Evolutionary conservation across 805 yeast genomes (phyloP).

Genomic region (Suhomyces sp.): DNA sequence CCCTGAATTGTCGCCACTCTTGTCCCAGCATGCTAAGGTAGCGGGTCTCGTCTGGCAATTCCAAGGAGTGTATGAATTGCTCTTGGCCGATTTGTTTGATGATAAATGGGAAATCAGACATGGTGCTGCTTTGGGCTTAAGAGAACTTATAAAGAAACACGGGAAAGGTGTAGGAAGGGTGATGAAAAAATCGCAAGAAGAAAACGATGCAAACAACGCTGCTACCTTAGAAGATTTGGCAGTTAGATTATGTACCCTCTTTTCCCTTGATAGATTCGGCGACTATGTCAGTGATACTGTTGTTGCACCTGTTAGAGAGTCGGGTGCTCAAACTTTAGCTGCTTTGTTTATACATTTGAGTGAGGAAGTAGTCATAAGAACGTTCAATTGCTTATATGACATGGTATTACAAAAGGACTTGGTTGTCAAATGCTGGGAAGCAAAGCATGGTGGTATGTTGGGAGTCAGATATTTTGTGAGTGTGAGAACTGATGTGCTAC

Average conservation of each 20-base stretch:
- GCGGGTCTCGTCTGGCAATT: constrained; percentile 88
- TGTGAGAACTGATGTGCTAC: constrained; percentile 75
- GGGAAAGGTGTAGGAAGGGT: constrained; percentile 85
- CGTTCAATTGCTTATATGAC: constrained; percentile 63
- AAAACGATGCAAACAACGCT: constrained; percentile 64
- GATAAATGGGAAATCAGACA: constrained; percentile 94
- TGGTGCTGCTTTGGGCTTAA: constrained; percentile 88
- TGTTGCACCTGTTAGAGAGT: constrained; percentile 96
- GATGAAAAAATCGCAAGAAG: constrained; percentile 54
- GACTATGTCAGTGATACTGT: constrained; percentile 97
- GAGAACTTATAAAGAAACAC: constrained; percentile 81
- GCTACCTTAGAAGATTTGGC: constrained; percentile 83
- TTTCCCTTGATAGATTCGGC: constrained; percentile 92
- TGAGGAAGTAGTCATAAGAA: constrained; percentile 52
- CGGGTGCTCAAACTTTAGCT: constrained; percentile 92
- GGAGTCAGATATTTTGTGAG: constrained; percentile 91
- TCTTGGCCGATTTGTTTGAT: constrained; percentile 74
- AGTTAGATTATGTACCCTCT: constrained; percentile 77
- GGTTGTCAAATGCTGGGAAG: constrained; percentile 80
- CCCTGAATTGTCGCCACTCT: constrained; percentile 60
- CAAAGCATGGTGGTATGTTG: constrained; percentile 95
- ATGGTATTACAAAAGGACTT: constrained; percentile 65
- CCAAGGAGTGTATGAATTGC: constrained; percentile 84
- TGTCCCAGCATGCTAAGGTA: constrained; percentile 67
- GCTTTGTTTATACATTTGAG: constrained; percentile 78